These are phyloP conservation scores for Aspergillus sp. DNA, from an alignment of 2,329 filamentous ascomycete species.

Conservation along the genomic window DNA sequence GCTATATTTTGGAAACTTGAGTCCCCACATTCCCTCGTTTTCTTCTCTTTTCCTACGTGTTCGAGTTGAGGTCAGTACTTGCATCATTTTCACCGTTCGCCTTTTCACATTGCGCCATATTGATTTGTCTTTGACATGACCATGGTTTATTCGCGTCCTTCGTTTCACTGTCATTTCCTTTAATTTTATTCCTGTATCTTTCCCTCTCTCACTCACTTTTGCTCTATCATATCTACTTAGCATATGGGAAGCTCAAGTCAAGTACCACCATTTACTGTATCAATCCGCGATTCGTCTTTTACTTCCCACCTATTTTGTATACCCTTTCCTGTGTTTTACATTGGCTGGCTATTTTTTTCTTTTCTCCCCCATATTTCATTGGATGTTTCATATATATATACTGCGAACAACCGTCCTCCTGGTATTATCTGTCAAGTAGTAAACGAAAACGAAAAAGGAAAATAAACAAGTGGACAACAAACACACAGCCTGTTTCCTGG, in stretches of 20 bases:
- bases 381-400: conserved; percentile 3
- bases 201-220: conserved; percentile 4
- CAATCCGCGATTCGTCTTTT: not conserved
- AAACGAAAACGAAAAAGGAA: not conserved
- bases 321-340: conserved; percentile 12
- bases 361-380: not conserved
- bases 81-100: conserved; percentile 1
- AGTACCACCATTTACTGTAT: too few species aligned
- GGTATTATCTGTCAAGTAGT: not conserved
- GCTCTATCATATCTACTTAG: not conserved
- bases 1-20: conserved; percentile 5
- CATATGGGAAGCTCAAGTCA: not conserved
- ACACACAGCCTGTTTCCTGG: not conserved
- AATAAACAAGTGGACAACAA: not conserved
- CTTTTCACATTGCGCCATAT: conserved; percentile 3
- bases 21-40: not conserved
- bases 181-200: not conserved
- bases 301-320: conserved; percentile 11
- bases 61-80: not conserved
- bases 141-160: not conserved
- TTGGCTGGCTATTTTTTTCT: conserved; percentile 7
- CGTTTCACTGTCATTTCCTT: conserved; percentile 4
- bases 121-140: not conserved
- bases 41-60: not conserved
- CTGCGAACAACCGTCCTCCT: conserved; percentile 1